Conservation (phyloP, 169 alveolate genomes). For the Haemoproteus tartakovskyi region DNA sequence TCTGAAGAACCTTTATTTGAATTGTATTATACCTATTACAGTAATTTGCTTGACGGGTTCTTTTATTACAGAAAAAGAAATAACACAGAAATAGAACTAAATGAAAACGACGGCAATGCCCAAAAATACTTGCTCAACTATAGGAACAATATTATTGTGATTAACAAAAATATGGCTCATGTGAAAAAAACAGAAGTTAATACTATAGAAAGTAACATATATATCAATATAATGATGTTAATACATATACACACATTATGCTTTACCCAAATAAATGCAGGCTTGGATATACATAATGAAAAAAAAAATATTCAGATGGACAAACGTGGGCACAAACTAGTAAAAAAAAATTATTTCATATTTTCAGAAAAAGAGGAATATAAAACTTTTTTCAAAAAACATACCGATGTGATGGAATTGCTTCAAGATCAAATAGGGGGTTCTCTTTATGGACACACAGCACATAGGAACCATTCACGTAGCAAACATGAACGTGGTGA, state of each 20-base stretch:
- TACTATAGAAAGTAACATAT: slow-evolving; percentile 33
- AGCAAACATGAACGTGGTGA: too few relatives aligned
- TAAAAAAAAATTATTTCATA: slow-evolving; percentile 35
- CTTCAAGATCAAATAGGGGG: slow-evolving; percentile 4
- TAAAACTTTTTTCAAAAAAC: slow-evolving; percentile 13
- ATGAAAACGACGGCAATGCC: slow-evolving; percentile 17
- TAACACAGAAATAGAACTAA: slow-evolving; percentile 29
- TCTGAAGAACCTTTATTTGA: slow-evolving; percentile 44
- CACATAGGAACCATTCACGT: too few relatives aligned
- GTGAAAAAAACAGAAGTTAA: slow-evolving; percentile 27
- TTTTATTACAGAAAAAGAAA: slow-evolving; percentile 43
- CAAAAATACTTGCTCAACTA: neutral
- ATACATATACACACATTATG: slow-evolving; percentile 58
- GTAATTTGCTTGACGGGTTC: slow-evolving; percentile 25
- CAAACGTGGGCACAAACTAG: slow-evolving; percentile 6
- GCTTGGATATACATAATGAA: slow-evolving; percentile 32
- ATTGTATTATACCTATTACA: slow-evolving; percentile 37
- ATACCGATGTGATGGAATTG: slow-evolving; percentile 5
- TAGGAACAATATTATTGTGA: neutral
- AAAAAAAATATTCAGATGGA: slow-evolving; percentile 24
- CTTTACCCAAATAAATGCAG: slow-evolving; percentile 35
- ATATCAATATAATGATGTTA: slow-evolving; percentile 6
- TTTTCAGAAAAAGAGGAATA: slow-evolving; percentile 39
- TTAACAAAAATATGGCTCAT: slow-evolving; percentile 31
- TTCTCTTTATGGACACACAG: slow-evolving; percentile 1